phyloP scores from a whole-genome alignment of 2,329 filamentous ascomycete genomes.

The Xylaria sp. region DNA sequence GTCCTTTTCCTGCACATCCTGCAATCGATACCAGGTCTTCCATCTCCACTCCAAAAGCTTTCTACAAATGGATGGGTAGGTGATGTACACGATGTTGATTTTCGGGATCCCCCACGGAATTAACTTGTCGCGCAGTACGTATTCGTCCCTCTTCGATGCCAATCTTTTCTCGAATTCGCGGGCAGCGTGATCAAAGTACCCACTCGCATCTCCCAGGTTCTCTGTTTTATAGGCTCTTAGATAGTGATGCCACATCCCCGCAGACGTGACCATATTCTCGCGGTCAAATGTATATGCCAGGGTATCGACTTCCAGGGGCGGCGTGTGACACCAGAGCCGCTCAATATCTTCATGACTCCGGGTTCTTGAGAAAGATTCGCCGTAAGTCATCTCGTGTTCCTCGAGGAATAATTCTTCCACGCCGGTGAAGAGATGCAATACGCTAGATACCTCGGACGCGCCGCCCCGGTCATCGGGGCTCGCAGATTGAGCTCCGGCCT shows the following conservation, averaged over 20 bases:
- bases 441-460: conserved; percentile 1
- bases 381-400: background rate
- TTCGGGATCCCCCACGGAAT: conserved; percentile 26
- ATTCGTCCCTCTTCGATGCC: conserved; percentile 4
- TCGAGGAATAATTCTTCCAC: conserved; percentile 34
- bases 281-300: background rate
- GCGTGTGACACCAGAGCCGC: conserved; percentile 21
- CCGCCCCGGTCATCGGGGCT: background rate
- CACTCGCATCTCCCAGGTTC: conserved; percentile 22
- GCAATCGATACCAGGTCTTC: conserved; percentile 20
- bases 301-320: conserved; percentile 23
- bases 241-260: background rate
- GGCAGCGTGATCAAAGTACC: conserved; percentile 27
- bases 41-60: conserved; percentile 18
- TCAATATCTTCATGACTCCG: background rate
- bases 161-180: conserved; percentile 10
- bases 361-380: background rate
- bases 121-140: background rate
- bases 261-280: background rate
- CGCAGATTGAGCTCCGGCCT: background rate
- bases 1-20: background rate
- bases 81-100: conserved; percentile 28
- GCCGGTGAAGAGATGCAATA: conserved; percentile 24
- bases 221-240: conserved; percentile 22
- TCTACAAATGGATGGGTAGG: conserved; percentile 12